A percentile compares a stretch with the other conserved stretches of the same genome.
phyloP scores from a whole-genome alignment of 495 filamentous ascomycete species.

The Aspergillus nanangensis region DNA sequence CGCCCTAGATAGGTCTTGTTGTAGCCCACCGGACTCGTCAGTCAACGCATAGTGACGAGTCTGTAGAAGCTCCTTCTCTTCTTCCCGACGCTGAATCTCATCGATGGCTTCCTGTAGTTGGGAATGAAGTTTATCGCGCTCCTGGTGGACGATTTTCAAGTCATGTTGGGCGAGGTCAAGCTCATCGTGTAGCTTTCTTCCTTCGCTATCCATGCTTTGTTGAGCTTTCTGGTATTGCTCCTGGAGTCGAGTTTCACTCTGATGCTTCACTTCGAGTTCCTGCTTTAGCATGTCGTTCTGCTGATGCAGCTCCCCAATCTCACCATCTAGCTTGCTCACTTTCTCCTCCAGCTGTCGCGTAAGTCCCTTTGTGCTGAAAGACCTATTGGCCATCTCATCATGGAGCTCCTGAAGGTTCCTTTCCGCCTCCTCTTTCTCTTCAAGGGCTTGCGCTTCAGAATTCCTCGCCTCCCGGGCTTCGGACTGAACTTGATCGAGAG shows the following conservation, averaged over 20 bases:
- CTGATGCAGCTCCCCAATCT: constrained; percentile 56
- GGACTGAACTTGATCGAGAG: constrained; percentile 45
- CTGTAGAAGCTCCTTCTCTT: constrained; percentile 70
- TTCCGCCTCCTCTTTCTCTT: constrained; percentile 50
- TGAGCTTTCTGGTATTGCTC: constrained; percentile 39
- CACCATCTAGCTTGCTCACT: constrained; percentile 57
- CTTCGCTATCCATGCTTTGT: constrained; percentile 37
- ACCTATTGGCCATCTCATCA: constrained; percentile 76
- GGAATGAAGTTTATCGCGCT: constrained; percentile 36
- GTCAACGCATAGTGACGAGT: constrained; percentile 66
- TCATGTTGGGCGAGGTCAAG: constrained; percentile 35
- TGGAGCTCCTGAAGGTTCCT: constrained; percentile 56
- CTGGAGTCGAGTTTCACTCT: constrained; percentile 31
- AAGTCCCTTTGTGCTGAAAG: constrained; percentile 69
- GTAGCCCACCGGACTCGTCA: constrained; percentile 61
- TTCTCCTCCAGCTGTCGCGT: constrained; percentile 73
- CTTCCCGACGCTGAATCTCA: constrained; percentile 51
- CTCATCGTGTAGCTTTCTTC: constrained; percentile 38
- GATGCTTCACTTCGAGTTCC: constrained; percentile 46
- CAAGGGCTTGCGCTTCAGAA: constrained; percentile 57
- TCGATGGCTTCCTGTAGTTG: constrained; percentile 48
- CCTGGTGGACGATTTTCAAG: constrained; percentile 27
- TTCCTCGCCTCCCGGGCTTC: constrained; percentile 55
- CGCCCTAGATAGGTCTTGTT: constrained; percentile 56
- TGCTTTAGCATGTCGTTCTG: constrained; percentile 49